Conservation (phyloP, 306 rosid species). For the Urtica urens region DNA sequence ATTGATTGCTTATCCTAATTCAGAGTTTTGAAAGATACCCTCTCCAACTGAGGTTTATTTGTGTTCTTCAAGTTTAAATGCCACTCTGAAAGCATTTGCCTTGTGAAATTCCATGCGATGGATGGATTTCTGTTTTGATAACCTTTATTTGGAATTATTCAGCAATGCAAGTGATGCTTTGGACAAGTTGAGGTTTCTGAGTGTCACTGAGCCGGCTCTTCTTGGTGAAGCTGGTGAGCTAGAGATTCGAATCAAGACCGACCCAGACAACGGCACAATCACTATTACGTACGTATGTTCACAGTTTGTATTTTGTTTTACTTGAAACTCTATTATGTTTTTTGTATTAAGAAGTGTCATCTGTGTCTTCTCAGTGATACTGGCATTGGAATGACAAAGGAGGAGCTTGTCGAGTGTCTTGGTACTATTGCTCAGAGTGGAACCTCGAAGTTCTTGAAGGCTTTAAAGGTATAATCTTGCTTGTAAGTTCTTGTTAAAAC, state of each 20-base stretch:
- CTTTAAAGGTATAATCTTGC: conserved; percentile 52
- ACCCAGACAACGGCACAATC: conserved; percentile 75
- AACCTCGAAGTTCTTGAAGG: conserved; percentile 89
- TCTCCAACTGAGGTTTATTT: no score
- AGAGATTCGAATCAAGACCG: conserved; percentile 80
- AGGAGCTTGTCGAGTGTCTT: conserved; percentile 88
- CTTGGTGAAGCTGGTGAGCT: conserved; percentile 85
- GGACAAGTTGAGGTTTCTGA: conserved; percentile 92
- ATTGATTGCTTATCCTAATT: not conserved
- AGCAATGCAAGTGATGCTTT: conserved; percentile 96
- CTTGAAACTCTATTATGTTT: not conserved
- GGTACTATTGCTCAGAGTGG: conserved; percentile 99
- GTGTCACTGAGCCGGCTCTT: conserved; percentile 90
- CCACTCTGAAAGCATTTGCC: not conserved
- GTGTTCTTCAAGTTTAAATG: no score
- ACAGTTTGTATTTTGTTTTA: not conserved
- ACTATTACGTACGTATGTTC: conserved; percentile 49
- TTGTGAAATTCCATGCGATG: no score
- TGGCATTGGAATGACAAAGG: conserved; percentile 96
- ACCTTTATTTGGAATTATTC: no score
- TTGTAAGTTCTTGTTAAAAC: not conserved
- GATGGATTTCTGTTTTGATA: no score
- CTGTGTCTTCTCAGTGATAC: conserved; percentile 46
- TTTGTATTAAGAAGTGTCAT: conserved; percentile 1
- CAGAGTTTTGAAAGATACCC: no score